A percentile compares a stretch with the other conserved stretches of the same genome.
Conservation (phyloP, 352 stramenopile genomes). For the Pythium aristosporum region DNA sequence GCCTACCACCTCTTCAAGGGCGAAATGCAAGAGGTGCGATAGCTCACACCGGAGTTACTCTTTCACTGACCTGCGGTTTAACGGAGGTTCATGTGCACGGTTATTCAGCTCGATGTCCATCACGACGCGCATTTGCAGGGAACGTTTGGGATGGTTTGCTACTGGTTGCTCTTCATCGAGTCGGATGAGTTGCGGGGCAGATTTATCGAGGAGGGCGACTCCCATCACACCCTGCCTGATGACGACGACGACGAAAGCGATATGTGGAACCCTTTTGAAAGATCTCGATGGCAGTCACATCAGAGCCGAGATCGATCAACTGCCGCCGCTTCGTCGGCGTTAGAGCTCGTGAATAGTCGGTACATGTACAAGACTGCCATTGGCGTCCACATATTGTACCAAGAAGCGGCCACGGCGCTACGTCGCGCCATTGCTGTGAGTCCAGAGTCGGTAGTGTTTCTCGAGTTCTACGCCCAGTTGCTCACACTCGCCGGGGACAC, state of each 20-base stretch:
- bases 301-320: not conserved
- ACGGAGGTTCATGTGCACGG: slow-evolving; percentile 1
- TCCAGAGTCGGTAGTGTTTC: slow-evolving; percentile 55
- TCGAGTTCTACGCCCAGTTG: slow-evolving; percentile 75
- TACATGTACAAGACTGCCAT: slow-evolving; percentile 70
- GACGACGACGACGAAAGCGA: slow-evolving; percentile 30
- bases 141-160: slow-evolving; percentile 79
- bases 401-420: slow-evolving; percentile 56
- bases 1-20: slow-evolving; percentile 77
- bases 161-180: slow-evolving; percentile 83
- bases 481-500: slow-evolving; percentile 63
- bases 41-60: not conserved
- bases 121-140: slow-evolving; percentile 59
- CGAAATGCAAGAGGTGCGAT: slow-evolving; percentile 57
- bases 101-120: slow-evolving; percentile 41
- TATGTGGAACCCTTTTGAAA: slow-evolving; percentile 1
- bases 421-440: slow-evolving; percentile 57
- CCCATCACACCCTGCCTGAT: not conserved
- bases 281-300: not conserved
- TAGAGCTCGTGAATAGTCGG: slow-evolving; percentile 45
- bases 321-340: not conserved
- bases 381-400: slow-evolving; percentile 70
- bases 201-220: slow-evolving; percentile 26
- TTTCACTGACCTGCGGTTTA: not conserved
- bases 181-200: slow-evolving; percentile 60